These are phyloP conservation scores for Annulohypoxylon moriforme DNA, from an alignment of 495 filamentous ascomycete species.

Conservation along the genomic window DNA sequence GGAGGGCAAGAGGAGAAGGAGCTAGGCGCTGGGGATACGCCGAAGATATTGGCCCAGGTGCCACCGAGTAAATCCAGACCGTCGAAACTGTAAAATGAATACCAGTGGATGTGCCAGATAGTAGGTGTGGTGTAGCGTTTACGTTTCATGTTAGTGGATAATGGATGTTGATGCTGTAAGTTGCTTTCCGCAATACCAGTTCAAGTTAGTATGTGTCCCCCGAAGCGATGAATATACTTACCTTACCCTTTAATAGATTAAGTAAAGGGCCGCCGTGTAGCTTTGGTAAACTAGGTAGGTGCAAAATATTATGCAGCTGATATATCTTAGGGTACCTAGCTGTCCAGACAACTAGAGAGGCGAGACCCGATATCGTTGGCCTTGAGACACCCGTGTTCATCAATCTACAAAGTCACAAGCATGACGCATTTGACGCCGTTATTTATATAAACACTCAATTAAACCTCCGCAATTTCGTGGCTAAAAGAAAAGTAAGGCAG, in stretches of 20 bases:
- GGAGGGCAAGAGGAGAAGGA: not conserved
- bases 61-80: not conserved
- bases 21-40: not conserved
- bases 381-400: too few species aligned
- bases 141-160: too few species aligned
- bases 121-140: not conserved
- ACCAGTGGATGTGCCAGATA: not conserved
- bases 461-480: not conserved
- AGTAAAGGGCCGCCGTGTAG: too few species aligned
- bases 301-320: too few species aligned
- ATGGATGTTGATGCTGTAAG: not conserved
- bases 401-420: not conserved
- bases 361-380: too few species aligned
- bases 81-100: slow-evolving; percentile 26
- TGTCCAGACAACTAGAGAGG: too few species aligned
- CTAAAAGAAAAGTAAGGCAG: not conserved
- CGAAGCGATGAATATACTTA: not conserved
- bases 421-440: not conserved
- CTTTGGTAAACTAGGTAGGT: too few species aligned
- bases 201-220: not conserved
- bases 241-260: too few species aligned
- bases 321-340: too few species aligned
- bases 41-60: slow-evolving; percentile 29
- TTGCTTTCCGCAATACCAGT: not conserved
- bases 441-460: not conserved